Conservation (phyloP, 768 basidiomycete species). For the Lactifluus echinatus region DNA sequence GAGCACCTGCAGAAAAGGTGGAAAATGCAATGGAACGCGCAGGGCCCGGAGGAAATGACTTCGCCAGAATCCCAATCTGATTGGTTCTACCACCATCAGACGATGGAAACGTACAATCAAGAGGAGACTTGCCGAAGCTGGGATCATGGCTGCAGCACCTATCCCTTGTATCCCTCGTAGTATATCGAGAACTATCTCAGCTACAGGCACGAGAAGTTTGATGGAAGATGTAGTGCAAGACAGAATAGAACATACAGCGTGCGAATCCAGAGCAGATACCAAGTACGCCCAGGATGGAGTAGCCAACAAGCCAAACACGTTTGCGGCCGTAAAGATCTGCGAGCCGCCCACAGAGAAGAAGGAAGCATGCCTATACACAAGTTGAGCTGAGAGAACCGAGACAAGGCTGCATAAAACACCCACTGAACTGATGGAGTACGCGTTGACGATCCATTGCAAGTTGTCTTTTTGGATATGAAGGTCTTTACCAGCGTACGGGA, state of each 20-base stretch:
- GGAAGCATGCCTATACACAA: conserved; percentile 64
- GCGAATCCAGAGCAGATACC: conserved; percentile 60
- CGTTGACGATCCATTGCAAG: conserved; percentile 61
- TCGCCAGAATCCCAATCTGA: conserved; percentile 75
- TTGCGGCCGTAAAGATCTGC: conserved; percentile 78
- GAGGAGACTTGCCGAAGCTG: conserved; percentile 47
- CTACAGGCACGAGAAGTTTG: conserved; percentile 27
- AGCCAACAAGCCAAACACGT: conserved; percentile 54
- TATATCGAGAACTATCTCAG: conserved; percentile 52
- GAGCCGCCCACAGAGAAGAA: conserved; percentile 68
- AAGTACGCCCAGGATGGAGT: conserved; percentile 42
- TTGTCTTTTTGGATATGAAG: conserved; percentile 41
- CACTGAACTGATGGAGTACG: conserved; percentile 60
- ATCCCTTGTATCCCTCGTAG: conserved; percentile 73
- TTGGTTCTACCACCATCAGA: not conserved
- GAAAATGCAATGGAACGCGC: conserved; percentile 73
- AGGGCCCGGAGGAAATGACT: conserved; percentile 59
- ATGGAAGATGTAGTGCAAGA: not conserved
- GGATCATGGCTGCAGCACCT: conserved; percentile 70
- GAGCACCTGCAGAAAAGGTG: conserved; percentile 77
- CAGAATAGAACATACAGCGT: conserved; percentile 31
- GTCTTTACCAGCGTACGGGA: conserved; percentile 29
- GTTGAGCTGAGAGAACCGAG: not conserved
- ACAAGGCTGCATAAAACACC: conserved; percentile 16
- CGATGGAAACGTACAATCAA: conserved; percentile 1